A percentile compares a stretch with the other conserved stretches of the same genome.
Conservation (phyloP, 1,139 yeast species). For the Suhomyces choctaworum region DNA sequence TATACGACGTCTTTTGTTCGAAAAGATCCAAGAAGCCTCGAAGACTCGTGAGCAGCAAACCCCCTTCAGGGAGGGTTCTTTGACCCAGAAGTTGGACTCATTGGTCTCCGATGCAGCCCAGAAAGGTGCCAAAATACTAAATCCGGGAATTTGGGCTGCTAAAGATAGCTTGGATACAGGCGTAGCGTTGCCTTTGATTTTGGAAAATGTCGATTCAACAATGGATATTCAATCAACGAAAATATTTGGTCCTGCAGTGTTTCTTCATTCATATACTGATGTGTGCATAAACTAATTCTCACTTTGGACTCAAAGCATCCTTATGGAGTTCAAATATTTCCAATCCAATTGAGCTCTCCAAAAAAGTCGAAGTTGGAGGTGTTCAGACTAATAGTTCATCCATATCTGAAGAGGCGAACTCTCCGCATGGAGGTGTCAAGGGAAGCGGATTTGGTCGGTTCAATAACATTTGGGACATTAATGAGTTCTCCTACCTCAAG, state of each 20-base stretch:
- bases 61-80: not conserved
- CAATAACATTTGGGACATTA: conserved; percentile 52
- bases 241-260: conserved; percentile 51
- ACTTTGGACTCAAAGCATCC: conserved; percentile 10
- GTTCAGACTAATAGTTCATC: conserved; percentile 54
- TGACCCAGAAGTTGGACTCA: not conserved
- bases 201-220: conserved; percentile 34
- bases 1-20: conserved; percentile 29
- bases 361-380: conserved; percentile 44
- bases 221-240: conserved; percentile 39
- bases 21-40: not conserved
- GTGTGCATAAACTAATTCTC: conserved; percentile 30
- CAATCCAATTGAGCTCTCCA: conserved; percentile 40
- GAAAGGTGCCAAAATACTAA: not conserved
- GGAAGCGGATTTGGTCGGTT: conserved; percentile 54
- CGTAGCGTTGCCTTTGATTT: conserved; percentile 29
- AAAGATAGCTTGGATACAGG: not conserved
- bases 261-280: conserved; percentile 34
- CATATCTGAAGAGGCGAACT: conserved; percentile 48
- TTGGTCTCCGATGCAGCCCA: not conserved
- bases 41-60: not conserved
- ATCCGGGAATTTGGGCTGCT: not conserved
- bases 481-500: conserved; percentile 43
- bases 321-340: not conserved
- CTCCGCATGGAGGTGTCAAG: conserved; percentile 60